Conservation (phyloP, 345 rosid genomes). For the Stellera chamaejasme region DNA sequence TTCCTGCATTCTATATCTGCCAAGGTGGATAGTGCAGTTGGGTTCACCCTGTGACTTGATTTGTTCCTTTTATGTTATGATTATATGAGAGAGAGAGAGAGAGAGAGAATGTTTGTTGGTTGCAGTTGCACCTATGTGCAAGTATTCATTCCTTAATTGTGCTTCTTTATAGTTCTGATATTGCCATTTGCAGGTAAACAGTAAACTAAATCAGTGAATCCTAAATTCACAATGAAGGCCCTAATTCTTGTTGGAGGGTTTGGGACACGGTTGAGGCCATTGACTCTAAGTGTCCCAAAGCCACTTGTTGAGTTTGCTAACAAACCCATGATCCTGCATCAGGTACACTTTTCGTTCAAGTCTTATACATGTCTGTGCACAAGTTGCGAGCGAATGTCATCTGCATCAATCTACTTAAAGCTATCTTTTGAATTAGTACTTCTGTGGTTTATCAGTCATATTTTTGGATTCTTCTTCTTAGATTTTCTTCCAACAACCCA, state of each 20-base stretch:
- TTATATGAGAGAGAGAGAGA: too few species aligned
- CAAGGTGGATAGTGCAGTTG: background rate
- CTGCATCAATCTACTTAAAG: too few species aligned
- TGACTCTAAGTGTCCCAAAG: conserved; percentile 96
- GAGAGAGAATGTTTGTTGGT: background rate
- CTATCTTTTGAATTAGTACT: too few species aligned
- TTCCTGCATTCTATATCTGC: background rate
- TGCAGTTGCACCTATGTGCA: too few species aligned
- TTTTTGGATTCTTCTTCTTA: background rate
- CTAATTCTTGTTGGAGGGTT: conserved; percentile 99
- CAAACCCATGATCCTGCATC: conserved; percentile 99
- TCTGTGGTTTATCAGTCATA: background rate
- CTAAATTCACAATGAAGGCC: conserved; percentile 80
- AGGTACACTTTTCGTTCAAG: conserved; percentile 36
- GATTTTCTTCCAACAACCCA: too few species aligned
- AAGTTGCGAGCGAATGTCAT: too few species aligned
- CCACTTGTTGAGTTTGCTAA: conserved; percentile 98
- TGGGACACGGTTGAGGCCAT: conserved; percentile 94
- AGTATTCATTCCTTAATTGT: background rate
- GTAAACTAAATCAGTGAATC: conserved; percentile 19
- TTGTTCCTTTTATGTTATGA: background rate
- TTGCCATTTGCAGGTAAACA: conserved; percentile 32
- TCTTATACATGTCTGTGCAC: background rate
- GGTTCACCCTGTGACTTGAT: background rate
- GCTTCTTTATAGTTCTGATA: conserved; percentile 9